Conservation (phyloP, 371 early-diverging fungal genomes). For the Rhizopus arrhizus region DNA sequence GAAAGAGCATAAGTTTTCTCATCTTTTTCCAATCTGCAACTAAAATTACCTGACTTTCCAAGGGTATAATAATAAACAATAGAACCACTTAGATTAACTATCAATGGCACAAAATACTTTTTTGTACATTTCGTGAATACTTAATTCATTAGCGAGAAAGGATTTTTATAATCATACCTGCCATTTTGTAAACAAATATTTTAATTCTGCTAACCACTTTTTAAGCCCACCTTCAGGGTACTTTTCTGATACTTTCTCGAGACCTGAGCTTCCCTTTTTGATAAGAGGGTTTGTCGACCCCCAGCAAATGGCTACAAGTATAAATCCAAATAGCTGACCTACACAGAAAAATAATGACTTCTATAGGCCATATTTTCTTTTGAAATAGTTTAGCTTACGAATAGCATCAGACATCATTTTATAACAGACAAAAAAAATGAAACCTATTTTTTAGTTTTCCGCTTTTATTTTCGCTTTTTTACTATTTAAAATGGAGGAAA, state of each 20-base stretch:
- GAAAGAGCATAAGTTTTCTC: no score
- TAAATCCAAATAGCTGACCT: conserved; percentile 34
- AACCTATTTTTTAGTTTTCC: background rate
- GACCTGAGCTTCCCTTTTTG: conserved; percentile 80
- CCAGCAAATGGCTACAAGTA: conserved; percentile 87
- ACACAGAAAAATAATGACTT: background rate
- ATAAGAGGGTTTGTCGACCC: conserved; percentile 95
- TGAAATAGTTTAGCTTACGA: background rate
- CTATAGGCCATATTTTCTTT: background rate
- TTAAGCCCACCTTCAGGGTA: conserved; percentile 52
- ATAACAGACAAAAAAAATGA: background rate
- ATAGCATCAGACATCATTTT: background rate
- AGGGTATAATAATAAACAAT: conserved; percentile 89
- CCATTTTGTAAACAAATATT: conserved; percentile 85
- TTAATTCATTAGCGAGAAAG: background rate
- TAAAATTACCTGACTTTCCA: conserved; percentile 65
- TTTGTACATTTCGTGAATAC: background rate
- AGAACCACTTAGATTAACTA: conserved; percentile 87
- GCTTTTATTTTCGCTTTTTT: conserved; percentile 8
- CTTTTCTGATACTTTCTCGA: conserved; percentile 63
- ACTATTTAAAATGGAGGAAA: background rate
- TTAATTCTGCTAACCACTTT: conserved; percentile 69
- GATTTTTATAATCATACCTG: conserved; percentile 57
- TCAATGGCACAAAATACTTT: conserved; percentile 84
- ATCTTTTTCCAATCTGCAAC: no score